phyloP scores from a whole-genome alignment of 768 basidiomycete genomes.

The Lactifluus pinguis region DNA sequence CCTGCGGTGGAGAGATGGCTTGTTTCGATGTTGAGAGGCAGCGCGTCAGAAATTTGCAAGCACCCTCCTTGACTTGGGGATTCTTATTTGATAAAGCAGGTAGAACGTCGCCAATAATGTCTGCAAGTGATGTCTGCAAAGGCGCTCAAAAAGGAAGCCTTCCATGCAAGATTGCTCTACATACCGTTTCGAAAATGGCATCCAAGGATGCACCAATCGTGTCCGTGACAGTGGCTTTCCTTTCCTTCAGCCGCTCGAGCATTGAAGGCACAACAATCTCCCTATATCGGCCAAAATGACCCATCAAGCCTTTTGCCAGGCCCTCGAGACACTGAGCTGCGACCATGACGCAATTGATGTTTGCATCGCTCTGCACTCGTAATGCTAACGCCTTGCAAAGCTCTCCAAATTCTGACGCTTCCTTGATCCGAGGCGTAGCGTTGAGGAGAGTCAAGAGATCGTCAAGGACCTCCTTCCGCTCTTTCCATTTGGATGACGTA shows the following conservation, averaged over 20 bases:
- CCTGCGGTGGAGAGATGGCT: slow-evolving; percentile 62
- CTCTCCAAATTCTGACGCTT: slow-evolving; percentile 68
- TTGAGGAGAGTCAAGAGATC: slow-evolving; percentile 65
- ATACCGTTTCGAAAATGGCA: slow-evolving; percentile 76
- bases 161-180: slow-evolving; percentile 24
- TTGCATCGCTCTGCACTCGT: slow-evolving; percentile 82
- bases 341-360: slow-evolving; percentile 89
- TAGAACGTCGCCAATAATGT: slow-evolving; percentile 76
- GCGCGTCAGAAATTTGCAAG: slow-evolving; percentile 77
- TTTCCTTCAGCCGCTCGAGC: slow-evolving; percentile 87
- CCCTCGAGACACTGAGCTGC: slow-evolving; percentile 81
- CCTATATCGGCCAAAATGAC: slow-evolving; percentile 63
- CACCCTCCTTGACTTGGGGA: slow-evolving; percentile 92
- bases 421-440: slow-evolving; percentile 66
- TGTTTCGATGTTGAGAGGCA: slow-evolving; percentile 62
- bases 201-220: slow-evolving; percentile 82
- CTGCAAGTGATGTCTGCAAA: slow-evolving; percentile 62
- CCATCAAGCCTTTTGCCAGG: slow-evolving; percentile 74
- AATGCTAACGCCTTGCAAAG: slow-evolving; percentile 66
- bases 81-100: slow-evolving; percentile 81
- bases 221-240: slow-evolving; percentile 86
- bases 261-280: slow-evolving; percentile 66
- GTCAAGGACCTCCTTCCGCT: slow-evolving; percentile 86
- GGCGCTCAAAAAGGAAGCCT: slow-evolving; percentile 9
- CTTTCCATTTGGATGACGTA: slow-evolving; percentile 96